Percentiles rank a stretch among this genome's conserved stretches.
Conservation (phyloP, 1,284 basidiomycete genomes). For the Cutaneotrichosporon sp. region DNA sequence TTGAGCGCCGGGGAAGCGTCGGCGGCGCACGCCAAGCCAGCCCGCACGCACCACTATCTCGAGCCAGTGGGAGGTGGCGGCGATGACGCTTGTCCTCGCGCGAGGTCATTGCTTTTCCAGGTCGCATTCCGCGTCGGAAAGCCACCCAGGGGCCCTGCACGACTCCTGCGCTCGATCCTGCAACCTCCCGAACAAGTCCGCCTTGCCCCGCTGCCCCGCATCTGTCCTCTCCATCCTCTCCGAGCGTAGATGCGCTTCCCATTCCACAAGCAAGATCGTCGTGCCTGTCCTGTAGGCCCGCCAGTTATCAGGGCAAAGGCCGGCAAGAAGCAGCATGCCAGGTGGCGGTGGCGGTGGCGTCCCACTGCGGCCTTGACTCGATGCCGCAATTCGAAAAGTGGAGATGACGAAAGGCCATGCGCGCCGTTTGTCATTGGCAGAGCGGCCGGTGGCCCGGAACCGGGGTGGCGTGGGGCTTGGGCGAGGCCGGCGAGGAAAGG, state of each 20-base stretch:
- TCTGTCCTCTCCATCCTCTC: neutral
- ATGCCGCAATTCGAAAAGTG: neutral
- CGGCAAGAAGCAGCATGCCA: neutral
- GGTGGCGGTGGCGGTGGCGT: neutral
- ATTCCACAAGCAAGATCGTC: neutral
- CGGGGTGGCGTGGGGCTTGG: neutral
- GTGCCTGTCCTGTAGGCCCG: neutral
- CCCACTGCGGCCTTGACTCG: neutral
- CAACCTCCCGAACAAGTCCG: neutral
- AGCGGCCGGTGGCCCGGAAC: too few relatives aligned
- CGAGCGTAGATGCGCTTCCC: too few relatives aligned
- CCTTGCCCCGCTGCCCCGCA: neutral
- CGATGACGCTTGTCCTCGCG: neutral
- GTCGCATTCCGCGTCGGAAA: neutral
- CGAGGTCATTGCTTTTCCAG: neutral
- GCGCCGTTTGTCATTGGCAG: neutral
- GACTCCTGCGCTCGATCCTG: too few relatives aligned
- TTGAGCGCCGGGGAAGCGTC: too few relatives aligned
- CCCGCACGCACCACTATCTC: neutral
- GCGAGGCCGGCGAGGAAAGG: neutral
- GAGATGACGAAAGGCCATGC: neutral
- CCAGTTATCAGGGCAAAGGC: neutral
- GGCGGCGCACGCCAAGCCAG: too few relatives aligned
- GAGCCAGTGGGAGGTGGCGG: neutral
- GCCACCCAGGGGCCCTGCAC: neutral